phyloP scores from a whole-genome alignment of 2,329 filamentous ascomycete species.

The Hymenoscyphus fructigenus region DNA sequence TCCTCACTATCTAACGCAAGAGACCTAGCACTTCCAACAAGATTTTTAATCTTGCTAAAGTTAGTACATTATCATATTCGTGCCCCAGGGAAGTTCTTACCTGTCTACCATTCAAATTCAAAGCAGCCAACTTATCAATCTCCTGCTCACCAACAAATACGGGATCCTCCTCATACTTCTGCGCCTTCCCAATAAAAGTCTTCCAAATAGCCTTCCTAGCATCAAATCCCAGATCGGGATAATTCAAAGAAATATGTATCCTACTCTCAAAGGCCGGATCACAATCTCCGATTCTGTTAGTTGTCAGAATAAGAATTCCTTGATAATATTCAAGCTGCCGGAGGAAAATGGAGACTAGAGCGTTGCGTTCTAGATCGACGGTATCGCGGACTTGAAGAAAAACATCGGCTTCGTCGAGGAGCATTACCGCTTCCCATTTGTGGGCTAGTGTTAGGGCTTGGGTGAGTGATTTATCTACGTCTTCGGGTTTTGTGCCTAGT shows the following conservation, averaged over 20 bases:
- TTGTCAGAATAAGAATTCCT: conserved; percentile 36
- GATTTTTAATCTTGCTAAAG: neutral
- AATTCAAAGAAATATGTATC: conserved; percentile 30
- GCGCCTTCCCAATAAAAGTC: conserved; percentile 1
- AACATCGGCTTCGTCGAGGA: conserved; percentile 17
- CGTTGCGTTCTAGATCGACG: conserved; percentile 39
- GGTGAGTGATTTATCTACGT: conserved; percentile 11
- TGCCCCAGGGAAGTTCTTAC: neutral
- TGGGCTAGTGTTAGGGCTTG: conserved; percentile 6
- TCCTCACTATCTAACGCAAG: neutral
- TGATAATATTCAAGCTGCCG: conserved; percentile 23
- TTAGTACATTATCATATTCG: neutral
- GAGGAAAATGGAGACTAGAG: conserved; percentile 46
- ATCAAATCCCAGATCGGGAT: neutral
- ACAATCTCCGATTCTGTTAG: conserved; percentile 38
- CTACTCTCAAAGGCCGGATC: conserved; percentile 39
- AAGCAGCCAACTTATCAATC: neutral
- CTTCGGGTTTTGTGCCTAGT: conserved; percentile 32
- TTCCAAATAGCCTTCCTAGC: neutral
- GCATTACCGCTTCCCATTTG: conserved; percentile 15
- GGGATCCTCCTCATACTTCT: neutral
- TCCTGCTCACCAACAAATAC: neutral
- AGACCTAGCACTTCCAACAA: conserved; percentile 5
- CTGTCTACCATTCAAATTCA: conserved; percentile 6
- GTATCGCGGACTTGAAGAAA: conserved; percentile 34